Conservation (phyloP, 352 stramenopile genomes). For the Phytopythium mirpurense region DNA sequence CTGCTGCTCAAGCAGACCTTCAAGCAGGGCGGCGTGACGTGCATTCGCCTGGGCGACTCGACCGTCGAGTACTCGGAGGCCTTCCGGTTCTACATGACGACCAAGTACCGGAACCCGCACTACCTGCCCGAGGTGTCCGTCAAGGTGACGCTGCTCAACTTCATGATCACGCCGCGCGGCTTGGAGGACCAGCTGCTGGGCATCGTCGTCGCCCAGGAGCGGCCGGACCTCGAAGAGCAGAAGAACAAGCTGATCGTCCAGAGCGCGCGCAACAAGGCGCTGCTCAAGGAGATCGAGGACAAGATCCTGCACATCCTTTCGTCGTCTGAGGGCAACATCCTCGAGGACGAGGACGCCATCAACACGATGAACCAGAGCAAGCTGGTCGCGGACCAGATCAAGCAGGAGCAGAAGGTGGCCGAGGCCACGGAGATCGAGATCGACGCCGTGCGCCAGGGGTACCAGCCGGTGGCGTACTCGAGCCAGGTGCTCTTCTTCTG, state of each 20-base stretch:
- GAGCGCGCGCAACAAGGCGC: constrained; percentile 86
- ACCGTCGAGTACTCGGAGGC: constrained; percentile 90
- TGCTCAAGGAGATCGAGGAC: constrained; percentile 94
- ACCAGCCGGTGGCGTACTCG: constrained; percentile 87
- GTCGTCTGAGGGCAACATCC: constrained; percentile 89
- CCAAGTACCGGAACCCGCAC: constrained; percentile 91
- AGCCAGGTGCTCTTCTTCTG: constrained; percentile 94
- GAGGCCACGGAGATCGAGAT: constrained; percentile 91
- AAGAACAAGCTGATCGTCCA: constrained; percentile 93
- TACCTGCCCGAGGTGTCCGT: constrained; percentile 92
- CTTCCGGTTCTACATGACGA: constrained; percentile 95
- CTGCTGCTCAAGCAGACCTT: constrained; percentile 93
- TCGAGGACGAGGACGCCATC: constrained; percentile 92
- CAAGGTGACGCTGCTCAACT: constrained; percentile 93
- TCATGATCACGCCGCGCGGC: constrained; percentile 93
- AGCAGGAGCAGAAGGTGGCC: constrained; percentile 88
- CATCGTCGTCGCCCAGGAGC: constrained; percentile 90
- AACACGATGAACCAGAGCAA: constrained; percentile 91
- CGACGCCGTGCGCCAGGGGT: constrained; percentile 80
- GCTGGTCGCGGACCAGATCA: constrained; percentile 90
- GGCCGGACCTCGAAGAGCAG: constrained; percentile 90
- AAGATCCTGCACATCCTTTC: constrained; percentile 92
- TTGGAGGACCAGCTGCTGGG: constrained; percentile 91
- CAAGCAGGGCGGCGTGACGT: constrained; percentile 90
- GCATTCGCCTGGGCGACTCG: constrained; percentile 90